phyloP scores from a whole-genome alignment of 495 filamentous ascomycete species.

The Xylaria sp. region DNA sequence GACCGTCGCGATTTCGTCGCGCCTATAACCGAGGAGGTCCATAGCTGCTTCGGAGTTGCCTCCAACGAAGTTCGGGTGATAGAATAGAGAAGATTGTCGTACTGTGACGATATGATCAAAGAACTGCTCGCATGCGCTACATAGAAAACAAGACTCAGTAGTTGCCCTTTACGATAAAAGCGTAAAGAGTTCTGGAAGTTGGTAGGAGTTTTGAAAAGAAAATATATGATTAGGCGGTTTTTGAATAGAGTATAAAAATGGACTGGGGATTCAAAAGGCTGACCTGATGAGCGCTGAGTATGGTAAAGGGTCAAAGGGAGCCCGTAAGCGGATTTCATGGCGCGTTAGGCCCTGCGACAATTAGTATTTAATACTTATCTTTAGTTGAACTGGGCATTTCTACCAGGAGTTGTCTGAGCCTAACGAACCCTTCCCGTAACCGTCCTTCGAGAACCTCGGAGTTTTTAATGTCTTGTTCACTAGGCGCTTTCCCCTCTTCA shows the following conservation, averaged over 20 bases:
- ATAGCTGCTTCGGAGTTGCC: slow-evolving; percentile 51
- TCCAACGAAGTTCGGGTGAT: slow-evolving; percentile 56
- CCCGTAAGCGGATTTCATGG: slow-evolving; percentile 64
- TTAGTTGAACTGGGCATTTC: slow-evolving; percentile 6
- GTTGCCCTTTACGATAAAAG: not conserved
- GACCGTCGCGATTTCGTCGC: slow-evolving; percentile 64
- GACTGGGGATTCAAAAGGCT: not conserved
- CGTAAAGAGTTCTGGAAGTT: not conserved
- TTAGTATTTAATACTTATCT: not conserved
- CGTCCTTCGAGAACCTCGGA: slow-evolving; percentile 65
- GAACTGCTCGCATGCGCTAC: slow-evolving; percentile 57
- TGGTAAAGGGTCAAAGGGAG: slow-evolving; percentile 61
- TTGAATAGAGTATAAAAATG: not conserved
- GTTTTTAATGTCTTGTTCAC: slow-evolving; percentile 54
- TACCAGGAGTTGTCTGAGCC: slow-evolving; percentile 62
- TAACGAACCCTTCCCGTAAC: slow-evolving; percentile 64
- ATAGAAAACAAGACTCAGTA: not conserved
- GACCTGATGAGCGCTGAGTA: slow-evolving; percentile 59
- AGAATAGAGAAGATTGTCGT: slow-evolving; percentile 64
- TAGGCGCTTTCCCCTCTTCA: slow-evolving; percentile 56
- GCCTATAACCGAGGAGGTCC: slow-evolving; percentile 54
- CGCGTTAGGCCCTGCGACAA: slow-evolving; percentile 52
- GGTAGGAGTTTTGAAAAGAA: not conserved
- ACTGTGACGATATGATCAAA: slow-evolving; percentile 65
- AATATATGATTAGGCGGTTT: no score